phyloP scores from a whole-genome alignment of 2,329 filamentous ascomycete species.

The Tolypocladium tundrense region DNA sequence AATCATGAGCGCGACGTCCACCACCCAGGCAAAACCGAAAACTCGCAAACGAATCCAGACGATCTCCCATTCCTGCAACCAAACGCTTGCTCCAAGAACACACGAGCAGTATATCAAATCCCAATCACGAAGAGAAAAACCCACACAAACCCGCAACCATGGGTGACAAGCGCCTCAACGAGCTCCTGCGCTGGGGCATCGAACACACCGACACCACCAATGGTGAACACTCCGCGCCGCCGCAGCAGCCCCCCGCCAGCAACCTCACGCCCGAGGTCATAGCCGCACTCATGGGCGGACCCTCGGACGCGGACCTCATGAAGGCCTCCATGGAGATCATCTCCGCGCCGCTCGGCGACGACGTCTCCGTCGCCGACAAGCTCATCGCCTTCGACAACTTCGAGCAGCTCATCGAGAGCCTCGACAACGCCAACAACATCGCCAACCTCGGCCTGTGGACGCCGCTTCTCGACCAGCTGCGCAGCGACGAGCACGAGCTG shows the following conservation, averaged over 20 bases:
- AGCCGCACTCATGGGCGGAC: slow-evolving; percentile 68
- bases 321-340: slow-evolving; percentile 71
- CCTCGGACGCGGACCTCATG: slow-evolving; percentile 90
- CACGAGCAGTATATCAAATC: background rate
- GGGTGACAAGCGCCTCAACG: slow-evolving; percentile 51
- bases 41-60: background rate
- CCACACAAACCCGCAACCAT: slow-evolving; percentile 20
- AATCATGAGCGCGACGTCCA: background rate
- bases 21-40: background rate
- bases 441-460: slow-evolving; percentile 70
- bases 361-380: slow-evolving; percentile 63
- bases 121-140: background rate
- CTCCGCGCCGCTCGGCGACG: slow-evolving; percentile 46
- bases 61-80: background rate
- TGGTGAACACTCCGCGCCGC: slow-evolving; percentile 17
- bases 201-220: slow-evolving; percentile 31
- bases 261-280: slow-evolving; percentile 60
- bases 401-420: slow-evolving; percentile 79
- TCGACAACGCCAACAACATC: slow-evolving; percentile 97
- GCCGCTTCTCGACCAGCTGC: slow-evolving; percentile 62
- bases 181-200: slow-evolving; percentile 69
- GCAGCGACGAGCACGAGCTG: slow-evolving; percentile 59
- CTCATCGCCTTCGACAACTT: slow-evolving; percentile 88
- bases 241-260: slow-evolving; percentile 20
- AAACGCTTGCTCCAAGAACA: background rate